Evolutionary conservation across 768 basidiomycete genomes (phyloP).

Genomic region (Gautieria morchelliformis): DNA sequence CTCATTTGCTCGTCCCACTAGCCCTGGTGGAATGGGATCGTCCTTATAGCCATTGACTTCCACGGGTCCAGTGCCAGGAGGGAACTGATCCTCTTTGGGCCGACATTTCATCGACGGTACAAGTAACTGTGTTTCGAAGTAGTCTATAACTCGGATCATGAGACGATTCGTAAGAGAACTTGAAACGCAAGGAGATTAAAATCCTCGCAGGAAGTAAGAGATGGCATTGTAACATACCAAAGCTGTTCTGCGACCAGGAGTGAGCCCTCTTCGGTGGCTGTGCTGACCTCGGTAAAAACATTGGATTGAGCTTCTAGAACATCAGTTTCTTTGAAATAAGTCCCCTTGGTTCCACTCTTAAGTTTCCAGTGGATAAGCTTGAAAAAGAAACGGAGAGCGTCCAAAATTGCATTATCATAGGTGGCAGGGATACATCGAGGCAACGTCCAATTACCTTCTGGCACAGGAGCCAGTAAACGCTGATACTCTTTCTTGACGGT

Average conservation of each 20-base stretch:
- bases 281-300: constrained; percentile 86
- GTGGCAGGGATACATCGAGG: constrained; percentile 83
- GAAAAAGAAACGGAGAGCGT: constrained; percentile 85
- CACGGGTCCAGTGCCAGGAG: constrained; percentile 14
- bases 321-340: constrained; percentile 97
- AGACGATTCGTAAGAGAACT: constrained; percentile 90
- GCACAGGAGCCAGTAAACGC: constrained; percentile 81
- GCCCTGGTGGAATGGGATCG: constrained; percentile 14
- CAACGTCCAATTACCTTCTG: constrained; percentile 78
- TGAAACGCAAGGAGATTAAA: background rate
- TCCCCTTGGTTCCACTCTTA: constrained; percentile 83
- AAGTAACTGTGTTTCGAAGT: constrained; percentile 90
- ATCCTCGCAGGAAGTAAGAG: background rate
- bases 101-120: constrained; percentile 15
- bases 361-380: constrained; percentile 92
- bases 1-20: constrained; percentile 27
- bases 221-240: constrained; percentile 46
- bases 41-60: constrained; percentile 17
- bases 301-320: constrained; percentile 96
- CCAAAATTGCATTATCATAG: constrained; percentile 83
- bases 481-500: constrained; percentile 93
- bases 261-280: constrained; percentile 81
- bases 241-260: constrained; percentile 90
- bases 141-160: constrained; percentile 86
- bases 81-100: constrained; percentile 1